These are phyloP conservation scores for Backusella psychrophila DNA, from an alignment of 192 early-diverging fungal genomes.

Conservation along the genomic window DNA sequence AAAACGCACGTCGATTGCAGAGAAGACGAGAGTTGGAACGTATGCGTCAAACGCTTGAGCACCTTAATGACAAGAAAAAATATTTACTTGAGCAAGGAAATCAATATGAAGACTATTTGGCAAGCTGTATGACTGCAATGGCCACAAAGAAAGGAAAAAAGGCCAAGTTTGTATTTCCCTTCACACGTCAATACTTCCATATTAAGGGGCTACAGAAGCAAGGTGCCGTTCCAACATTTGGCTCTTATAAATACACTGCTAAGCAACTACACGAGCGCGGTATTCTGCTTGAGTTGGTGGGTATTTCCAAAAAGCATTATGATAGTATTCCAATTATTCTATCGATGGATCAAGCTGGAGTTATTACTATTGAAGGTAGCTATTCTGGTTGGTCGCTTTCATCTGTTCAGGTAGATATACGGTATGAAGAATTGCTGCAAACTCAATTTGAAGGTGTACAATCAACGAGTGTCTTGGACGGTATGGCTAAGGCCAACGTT, in stretches of 20 bases:
- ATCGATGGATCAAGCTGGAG: constrained; percentile 88
- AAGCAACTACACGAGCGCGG: constrained; percentile 91
- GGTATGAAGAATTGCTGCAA: constrained; percentile 94
- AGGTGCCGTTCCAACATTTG: constrained; percentile 91
- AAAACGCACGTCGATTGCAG: constrained; percentile 80
- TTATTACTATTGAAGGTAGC: constrained; percentile 87
- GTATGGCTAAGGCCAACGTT: constrained; percentile 89
- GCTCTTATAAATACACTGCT: constrained; percentile 98
- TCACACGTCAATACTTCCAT: constrained; percentile 97
- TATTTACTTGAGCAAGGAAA: constrained; percentile 87
- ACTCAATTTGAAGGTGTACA: constrained; percentile 91
- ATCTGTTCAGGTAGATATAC: constrained; percentile 73
- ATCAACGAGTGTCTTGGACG: constrained; percentile 88
- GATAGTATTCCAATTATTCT: constrained; percentile 88
- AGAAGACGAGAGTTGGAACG: constrained; percentile 69
- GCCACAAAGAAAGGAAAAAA: constrained; percentile 66
- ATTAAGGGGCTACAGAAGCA: constrained; percentile 79
- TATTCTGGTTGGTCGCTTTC: constrained; percentile 71
- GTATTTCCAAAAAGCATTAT: constrained; percentile 80
- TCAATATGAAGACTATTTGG: constrained; percentile 90
- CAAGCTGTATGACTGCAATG: constrained; percentile 86
- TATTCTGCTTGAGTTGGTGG: constrained; percentile 84
- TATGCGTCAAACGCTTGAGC: constrained; percentile 74
- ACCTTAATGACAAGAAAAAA: constrained; percentile 79
- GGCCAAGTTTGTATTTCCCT: constrained; percentile 72